Conservation (phyloP, 768 basidiomycete species). For the Tulasnella calospora region DNA sequence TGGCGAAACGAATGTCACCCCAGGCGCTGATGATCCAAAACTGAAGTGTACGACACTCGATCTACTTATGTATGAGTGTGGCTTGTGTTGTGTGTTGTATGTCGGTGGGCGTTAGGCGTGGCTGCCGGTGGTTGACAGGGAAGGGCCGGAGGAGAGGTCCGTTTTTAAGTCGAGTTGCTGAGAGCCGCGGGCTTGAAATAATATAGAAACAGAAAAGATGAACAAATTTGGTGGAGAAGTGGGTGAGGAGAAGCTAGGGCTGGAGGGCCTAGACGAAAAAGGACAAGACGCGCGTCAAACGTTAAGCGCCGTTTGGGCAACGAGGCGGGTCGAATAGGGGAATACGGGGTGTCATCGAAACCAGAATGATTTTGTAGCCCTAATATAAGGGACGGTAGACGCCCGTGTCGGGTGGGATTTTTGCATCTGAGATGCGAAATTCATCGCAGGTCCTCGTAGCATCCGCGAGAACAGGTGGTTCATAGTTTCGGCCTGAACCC, state of each 20-base stretch:
- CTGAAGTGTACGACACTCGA: not conserved
- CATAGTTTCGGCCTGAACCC: not conserved
- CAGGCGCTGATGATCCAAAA: not conserved
- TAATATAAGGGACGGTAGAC: not conserved
- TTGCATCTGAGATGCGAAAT: not conserved
- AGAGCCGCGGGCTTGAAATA: not conserved
- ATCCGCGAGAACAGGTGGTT: not conserved
- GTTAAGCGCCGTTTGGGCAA: not conserved
- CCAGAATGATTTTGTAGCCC: not conserved
- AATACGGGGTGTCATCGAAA: not conserved
- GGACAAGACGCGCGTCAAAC: not conserved
- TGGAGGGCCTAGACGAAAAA: not conserved
- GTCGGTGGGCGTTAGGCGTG: not conserved
- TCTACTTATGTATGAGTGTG: not conserved
- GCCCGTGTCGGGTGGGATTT: not conserved
- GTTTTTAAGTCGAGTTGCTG: not conserved
- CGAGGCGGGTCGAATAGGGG: not conserved
- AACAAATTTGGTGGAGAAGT: not conserved
- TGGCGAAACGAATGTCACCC: not conserved
- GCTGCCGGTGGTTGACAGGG: not conserved
- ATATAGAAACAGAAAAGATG: not conserved
- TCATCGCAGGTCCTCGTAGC: not conserved
- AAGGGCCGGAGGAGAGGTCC: not conserved
- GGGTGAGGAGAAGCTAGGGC: not conserved
- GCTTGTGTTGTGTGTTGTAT: not conserved